A percentile compares a stretch with the other conserved stretches of the same genome.
Evolutionary conservation across 1,139 yeast genomes (phyloP).

Genomic region (Nadsonia commutata): DNA sequence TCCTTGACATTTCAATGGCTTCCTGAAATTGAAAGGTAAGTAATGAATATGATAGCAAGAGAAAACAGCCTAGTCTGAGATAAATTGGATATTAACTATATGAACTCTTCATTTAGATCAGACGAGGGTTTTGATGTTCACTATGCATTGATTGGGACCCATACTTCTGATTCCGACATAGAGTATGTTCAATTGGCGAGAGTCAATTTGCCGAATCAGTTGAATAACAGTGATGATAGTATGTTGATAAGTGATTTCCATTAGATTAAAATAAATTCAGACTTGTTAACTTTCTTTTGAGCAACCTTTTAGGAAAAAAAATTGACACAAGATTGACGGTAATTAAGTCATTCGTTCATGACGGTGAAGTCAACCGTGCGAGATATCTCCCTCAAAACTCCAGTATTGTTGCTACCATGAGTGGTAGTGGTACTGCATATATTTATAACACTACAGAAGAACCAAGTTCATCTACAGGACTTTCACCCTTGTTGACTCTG

Average conservation of each 20-base stretch:
- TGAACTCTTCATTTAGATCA: constrained; percentile 6
- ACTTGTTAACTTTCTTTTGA: too few species aligned
- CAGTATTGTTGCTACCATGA: constrained; percentile 55
- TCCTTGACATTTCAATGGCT: constrained; percentile 27
- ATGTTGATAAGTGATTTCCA: not conserved
- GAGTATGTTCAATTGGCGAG: constrained; percentile 63
- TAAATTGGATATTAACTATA: not conserved
- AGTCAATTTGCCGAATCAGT: constrained; percentile 41
- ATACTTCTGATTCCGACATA: constrained; percentile 62
- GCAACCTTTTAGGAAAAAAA: constrained; percentile 7
- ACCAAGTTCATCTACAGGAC: constrained; percentile 16
- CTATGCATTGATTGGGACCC: constrained; percentile 56
- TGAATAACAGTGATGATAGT: constrained; percentile 14
- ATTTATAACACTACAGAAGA: constrained; percentile 38
- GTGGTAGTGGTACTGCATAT: constrained; percentile 56
- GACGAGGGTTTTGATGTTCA: constrained; percentile 18
- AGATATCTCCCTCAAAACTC: constrained; percentile 66
- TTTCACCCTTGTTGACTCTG: constrained; percentile 23
- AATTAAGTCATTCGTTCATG: constrained; percentile 6
- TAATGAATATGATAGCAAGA: not conserved
- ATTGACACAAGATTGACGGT: constrained; percentile 5
- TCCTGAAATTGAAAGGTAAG: constrained; percentile 18
- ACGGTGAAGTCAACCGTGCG: constrained; percentile 50
- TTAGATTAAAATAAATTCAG: constrained; percentile 8
- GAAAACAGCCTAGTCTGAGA: not conserved